A percentile compares a stretch with the other conserved stretches of the same genome.
These are phyloP conservation scores for Hymenoscyphus albidus DNA, from an alignment of 2,329 filamentous ascomycete genomes.

Conservation along the genomic window DNA sequence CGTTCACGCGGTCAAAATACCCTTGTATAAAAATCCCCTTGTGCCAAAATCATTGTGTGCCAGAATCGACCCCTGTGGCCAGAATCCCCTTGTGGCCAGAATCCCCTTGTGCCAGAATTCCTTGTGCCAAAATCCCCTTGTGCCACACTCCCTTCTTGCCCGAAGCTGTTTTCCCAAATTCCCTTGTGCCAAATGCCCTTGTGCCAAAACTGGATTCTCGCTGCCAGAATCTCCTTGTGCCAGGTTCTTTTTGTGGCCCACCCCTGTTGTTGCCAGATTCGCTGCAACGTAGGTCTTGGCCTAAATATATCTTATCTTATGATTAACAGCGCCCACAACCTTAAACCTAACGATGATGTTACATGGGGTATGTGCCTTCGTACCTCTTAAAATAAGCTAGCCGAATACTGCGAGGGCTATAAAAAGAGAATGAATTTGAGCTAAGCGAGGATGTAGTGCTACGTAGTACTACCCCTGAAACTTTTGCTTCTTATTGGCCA, in stretches of 20 bases:
- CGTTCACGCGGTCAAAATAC: too few species aligned
- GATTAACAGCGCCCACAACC: neutral
- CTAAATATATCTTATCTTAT: neutral
- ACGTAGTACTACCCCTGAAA: too few species aligned
- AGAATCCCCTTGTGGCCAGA: neutral
- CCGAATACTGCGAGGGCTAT: neutral
- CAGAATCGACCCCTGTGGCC: neutral
- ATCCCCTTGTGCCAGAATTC: neutral
- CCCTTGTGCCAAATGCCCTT: neutral
- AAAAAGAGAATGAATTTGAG: constrained; percentile 1
- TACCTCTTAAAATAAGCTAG: neutral
- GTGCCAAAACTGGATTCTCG: neutral
- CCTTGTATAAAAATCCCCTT: neutral
- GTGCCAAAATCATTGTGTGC: neutral
- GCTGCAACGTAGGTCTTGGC: neutral
- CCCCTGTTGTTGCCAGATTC: neutral
- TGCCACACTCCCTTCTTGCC: neutral
- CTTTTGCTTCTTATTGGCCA: neutral
- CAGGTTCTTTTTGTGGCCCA: neutral
- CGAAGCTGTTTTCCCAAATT: neutral
- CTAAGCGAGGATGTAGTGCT: neutral
- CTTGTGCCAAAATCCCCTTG: neutral
- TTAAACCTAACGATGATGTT: too few species aligned
- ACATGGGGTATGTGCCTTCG: too few species aligned
- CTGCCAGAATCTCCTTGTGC: neutral